Base-by-base conservation (phyloP, 1,284 basidiomycete species). In the Singerocomus inundabilis region DNA sequence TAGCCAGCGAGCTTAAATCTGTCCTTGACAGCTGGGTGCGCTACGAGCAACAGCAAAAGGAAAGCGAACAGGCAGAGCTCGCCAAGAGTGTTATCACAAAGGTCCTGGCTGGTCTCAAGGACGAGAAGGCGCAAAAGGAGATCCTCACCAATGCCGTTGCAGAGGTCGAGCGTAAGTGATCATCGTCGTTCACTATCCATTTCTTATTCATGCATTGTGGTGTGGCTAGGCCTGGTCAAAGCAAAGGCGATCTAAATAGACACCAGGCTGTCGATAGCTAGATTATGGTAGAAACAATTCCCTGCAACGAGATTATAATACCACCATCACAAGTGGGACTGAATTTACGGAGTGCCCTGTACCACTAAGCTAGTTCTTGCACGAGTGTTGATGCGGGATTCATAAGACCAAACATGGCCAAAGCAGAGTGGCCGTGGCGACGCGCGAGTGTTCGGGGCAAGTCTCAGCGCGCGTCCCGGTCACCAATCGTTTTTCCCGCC, bases 11-110 rank as follows among this genome's bases (percentile, higher is more conserved):
- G 77, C 79, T 98, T 70, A 99, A 98, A 79, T 63, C 85, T 33
- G 95, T 99, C 33, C 84, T 99, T 53, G 97, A 99, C 80, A 91
- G 89, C 69, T 98, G 96, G 95, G 95, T 96, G 54, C 90, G 96
- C 67, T 95, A 85, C 74, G 96, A 99, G 79, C 94, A 97, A 69
- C 92, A 95, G 72, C 80, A 87, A 70, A 93, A 97, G 77, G 95
- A 99, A 80, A 88, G 81, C 65, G 93, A 99, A 78, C 97, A 99
- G 82, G 79, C 82, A 31, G 88, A 92, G 48, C 85, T 99, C 48
- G 88, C 93, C 57, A 87, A 89, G 79, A 75, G 79, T 50, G 88
- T 99, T 66, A 89, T 96, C 62, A 81, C 83, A 59, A 93, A 90
- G 70, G 93, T 98, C 47, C 77, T 92, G 61, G 83, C 87, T 64